Conservation (phyloP, 2,329 filamentous ascomycete genomes). For the Fusarium torulosum region DNA sequence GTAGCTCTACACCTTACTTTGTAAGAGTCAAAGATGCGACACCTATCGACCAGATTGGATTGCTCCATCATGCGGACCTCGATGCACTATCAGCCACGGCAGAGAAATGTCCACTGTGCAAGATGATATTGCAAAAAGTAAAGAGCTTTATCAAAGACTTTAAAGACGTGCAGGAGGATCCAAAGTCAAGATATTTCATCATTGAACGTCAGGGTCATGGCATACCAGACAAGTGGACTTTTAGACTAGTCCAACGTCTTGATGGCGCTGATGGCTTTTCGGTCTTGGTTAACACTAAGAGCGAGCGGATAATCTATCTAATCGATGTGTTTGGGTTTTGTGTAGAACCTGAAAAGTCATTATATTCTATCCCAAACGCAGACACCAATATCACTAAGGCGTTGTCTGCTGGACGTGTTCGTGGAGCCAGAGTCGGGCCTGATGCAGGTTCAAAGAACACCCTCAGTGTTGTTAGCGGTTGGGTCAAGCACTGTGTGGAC, state of each 20-base stretch:
- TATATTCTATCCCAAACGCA: accelerated
- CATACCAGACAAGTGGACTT: not conserved
- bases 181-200: not conserved
- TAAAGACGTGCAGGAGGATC: not conserved
- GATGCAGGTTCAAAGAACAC: not conserved
- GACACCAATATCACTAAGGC: not conserved
- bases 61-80: not conserved
- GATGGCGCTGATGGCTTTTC: constrained; percentile 21
- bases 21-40: not conserved
- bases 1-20: not conserved
- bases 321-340: constrained; percentile 18
- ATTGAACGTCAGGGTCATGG: constrained; percentile 7
- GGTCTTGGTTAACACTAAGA: not conserved
- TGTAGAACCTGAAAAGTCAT: constrained; percentile 1
- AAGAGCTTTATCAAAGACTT: not conserved
- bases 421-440: not conserved
- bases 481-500: constrained; percentile 4
- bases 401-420: not conserved
- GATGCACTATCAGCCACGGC: not conserved
- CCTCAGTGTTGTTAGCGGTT: not conserved
- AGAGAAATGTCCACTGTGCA: not conserved
- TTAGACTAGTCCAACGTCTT: constrained; percentile 8
- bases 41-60: not conserved
- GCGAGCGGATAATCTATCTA: not conserved
- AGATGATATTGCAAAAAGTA: not conserved